phyloP scores from a whole-genome alignment of 257 asterid genomes.

The Paulownia fortunei region DNA sequence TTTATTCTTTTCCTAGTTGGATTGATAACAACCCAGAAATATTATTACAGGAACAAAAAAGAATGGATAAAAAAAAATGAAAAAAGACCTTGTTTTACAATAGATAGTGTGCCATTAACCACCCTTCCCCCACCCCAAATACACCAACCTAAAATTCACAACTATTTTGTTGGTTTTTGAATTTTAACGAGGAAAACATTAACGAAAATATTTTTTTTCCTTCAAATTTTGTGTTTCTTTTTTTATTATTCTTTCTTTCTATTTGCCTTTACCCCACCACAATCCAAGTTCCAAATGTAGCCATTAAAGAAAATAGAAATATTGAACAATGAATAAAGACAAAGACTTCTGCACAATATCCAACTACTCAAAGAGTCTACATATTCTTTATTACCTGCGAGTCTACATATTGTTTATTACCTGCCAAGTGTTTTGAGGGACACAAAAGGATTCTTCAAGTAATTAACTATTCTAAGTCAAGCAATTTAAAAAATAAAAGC shows the following conservation, averaged over 20 bases:
- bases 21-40: constrained; percentile 17
- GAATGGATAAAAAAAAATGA: too few relatives aligned
- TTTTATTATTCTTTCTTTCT: too few relatives aligned
- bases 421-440: background rate
- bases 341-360: background rate
- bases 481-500: background rate
- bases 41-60: constrained; percentile 7
- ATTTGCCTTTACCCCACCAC: background rate
- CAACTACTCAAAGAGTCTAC: background rate
- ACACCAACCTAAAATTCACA: too few relatives aligned
- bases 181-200: too few relatives aligned
- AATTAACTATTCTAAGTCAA: background rate
- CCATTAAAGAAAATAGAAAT: background rate
- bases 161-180: too few relatives aligned
- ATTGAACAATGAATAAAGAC: background rate
- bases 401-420: background rate
- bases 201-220: too few relatives aligned
- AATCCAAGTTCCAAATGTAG: background rate
- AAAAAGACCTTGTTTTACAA: constrained; percentile 34
- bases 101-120: constrained; percentile 40
- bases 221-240: too few relatives aligned
- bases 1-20: background rate
- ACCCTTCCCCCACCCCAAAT: too few relatives aligned
- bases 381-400: background rate
- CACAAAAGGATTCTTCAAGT: background rate